Percentiles rank a stretch among this genome's conserved stretches.
Evolutionary conservation across 345 rosid species (phyloP).

Genomic region (Camelina hispida): DNA sequence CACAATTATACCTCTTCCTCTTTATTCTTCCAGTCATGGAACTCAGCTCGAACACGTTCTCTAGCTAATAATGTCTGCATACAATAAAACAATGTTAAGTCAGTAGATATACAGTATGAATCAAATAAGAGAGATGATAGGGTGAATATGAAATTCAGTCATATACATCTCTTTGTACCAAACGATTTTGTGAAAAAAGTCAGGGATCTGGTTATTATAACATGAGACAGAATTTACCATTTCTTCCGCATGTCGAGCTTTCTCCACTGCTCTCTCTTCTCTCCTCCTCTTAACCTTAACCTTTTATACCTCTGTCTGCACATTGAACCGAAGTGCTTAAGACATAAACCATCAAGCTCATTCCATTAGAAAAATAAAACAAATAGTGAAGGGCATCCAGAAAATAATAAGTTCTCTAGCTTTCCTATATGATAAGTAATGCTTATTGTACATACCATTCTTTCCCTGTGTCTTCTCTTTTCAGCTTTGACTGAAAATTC

Average conservation of each 20-base stretch:
- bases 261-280: constrained; percentile 92
- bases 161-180: constrained; percentile 17
- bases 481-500: constrained; percentile 79
- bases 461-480: constrained; percentile 78
- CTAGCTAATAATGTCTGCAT: constrained; percentile 85
- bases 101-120: too few species aligned
- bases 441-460: constrained; percentile 65
- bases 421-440: constrained; percentile 5
- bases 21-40: constrained; percentile 97
- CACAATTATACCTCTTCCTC: constrained; percentile 75
- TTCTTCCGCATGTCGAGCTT: constrained; percentile 93
- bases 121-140: constrained; percentile 4
- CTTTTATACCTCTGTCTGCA: constrained; percentile 90
- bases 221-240: constrained; percentile 57
- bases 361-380: not conserved
- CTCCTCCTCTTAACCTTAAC: constrained; percentile 97
- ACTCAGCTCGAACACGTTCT: constrained; percentile 97
- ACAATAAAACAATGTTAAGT: not conserved
- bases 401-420: not conserved
- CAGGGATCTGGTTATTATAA: not conserved
- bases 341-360: constrained; percentile 16
- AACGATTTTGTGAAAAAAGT: constrained; percentile 2
- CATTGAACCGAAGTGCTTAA: constrained; percentile 14
- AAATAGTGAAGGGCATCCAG: not conserved
- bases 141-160: not conserved